Conservation (phyloP, 2,329 filamentous ascomycete species). For the Alternaria incomplexa region DNA sequence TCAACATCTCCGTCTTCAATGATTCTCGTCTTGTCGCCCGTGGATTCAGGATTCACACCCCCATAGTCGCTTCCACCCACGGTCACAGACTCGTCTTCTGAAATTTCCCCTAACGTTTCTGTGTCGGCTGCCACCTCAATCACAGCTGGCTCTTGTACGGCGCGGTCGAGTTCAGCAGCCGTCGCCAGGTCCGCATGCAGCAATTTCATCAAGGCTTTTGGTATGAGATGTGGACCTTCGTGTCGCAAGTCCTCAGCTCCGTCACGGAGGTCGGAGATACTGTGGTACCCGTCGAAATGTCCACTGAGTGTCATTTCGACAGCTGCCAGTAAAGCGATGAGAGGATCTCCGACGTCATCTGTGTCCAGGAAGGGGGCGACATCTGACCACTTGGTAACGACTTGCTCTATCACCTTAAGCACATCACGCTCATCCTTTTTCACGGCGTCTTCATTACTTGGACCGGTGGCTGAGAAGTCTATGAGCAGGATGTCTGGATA, state of each 20-base stretch:
- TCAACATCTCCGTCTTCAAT: background rate
- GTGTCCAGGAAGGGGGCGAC: background rate
- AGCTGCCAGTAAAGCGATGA: background rate
- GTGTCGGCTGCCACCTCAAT: background rate
- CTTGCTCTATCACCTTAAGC: conserved; percentile 4
- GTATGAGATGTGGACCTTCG: conserved; percentile 4
- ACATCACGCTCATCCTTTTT: conserved; percentile 2
- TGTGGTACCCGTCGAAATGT: background rate
- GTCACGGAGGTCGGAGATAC: background rate
- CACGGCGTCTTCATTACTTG: background rate
- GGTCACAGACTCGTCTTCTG: background rate
- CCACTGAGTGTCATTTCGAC: background rate
- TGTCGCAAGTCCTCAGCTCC: conserved; percentile 6
- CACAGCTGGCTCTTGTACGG: background rate
- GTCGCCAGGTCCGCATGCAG: conserved; percentile 16
- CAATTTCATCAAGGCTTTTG: background rate
- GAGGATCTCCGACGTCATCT: background rate
- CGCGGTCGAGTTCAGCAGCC: background rate
- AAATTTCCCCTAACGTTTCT: background rate
- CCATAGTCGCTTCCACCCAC: background rate
- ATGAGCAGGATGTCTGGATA: conserved; percentile 19
- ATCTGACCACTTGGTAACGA: conserved; percentile 11
- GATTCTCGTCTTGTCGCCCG: background rate
- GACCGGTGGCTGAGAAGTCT: background rate
- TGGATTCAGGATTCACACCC: background rate